Base-by-base conservation (phyloP, 192 early-diverging fungal species). In the Coemansia umbellata region DNA sequence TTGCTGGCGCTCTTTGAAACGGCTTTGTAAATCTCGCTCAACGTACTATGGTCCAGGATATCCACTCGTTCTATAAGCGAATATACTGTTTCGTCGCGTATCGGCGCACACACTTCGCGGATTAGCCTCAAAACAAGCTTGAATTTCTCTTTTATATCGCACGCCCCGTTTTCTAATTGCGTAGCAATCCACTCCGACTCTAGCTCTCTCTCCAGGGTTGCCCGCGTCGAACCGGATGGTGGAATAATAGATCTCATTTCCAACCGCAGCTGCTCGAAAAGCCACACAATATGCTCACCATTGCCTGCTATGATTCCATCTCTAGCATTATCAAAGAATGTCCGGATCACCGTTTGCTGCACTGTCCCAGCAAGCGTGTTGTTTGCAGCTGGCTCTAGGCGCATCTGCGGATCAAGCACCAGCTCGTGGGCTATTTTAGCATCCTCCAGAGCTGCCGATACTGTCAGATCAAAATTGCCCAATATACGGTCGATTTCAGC, bases 391-490 rank as follows among this genome's bases (percentile, higher is more conserved):
- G 63, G 63, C 31, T 65, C 37, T 3, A 73, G 54, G 1, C 50
- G 62, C 37, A 61, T 32, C 3, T 53, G 53, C 14, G 69, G 69
- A 27, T 73, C 63, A 0, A 73, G 40, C 1, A 72, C 57, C 21
- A 72, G 47, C 24, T 72, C 69, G 33, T 72, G 69, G 26, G 69
- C 69, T 9, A 72, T 36, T n/a, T 50, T 60, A 21, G 54, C 62
- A 10, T 72, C 50, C 30, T 72, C 51, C 31, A 72, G 50, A 0
- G 69, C 60, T 5, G 62, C 49, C 0, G 69, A 48, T 26, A 58
- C 62, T 9, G 62, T 58, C 8, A 72, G 50, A 37, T 56, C 61
- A 43, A 64, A 72, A 50, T 52, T 63, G 1, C 37, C 53, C 5
- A 72, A 45, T 10, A 72, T 41, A 10, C 52, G 48, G 31, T 72